Conservation (phyloP, 2,329 filamentous ascomycete species). For the Chrysoporthe cubensis region DNA sequence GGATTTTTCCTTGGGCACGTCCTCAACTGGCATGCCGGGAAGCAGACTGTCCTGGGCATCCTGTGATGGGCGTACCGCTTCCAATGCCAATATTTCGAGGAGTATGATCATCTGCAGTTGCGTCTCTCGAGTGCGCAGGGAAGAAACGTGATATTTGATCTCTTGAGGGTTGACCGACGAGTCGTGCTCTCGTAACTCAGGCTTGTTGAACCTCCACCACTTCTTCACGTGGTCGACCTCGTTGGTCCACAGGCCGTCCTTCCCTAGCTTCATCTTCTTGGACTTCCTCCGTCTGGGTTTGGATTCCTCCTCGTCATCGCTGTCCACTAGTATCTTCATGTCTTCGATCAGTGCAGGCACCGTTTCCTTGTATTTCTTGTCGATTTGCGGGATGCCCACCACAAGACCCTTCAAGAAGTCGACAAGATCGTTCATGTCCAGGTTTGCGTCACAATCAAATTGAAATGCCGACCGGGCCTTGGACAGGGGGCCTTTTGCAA, state of each 20-base stretch:
- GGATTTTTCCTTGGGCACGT: slow-evolving; percentile 36
- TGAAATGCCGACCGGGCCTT: slow-evolving; percentile 74
- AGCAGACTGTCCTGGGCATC: slow-evolving; percentile 51
- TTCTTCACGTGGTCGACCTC: slow-evolving; percentile 67
- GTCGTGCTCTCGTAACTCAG: slow-evolving; percentile 52
- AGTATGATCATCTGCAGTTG: slow-evolving; percentile 81
- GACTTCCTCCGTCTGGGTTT: slow-evolving; percentile 54
- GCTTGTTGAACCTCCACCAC: slow-evolving; percentile 71
- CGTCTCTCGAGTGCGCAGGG: slow-evolving; percentile 74
- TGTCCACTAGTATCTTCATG: slow-evolving; percentile 60
- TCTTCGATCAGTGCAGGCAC: slow-evolving; percentile 64
- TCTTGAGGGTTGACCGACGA: slow-evolving; percentile 52
- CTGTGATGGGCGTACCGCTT: slow-evolving; percentile 52
- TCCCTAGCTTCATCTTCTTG: slow-evolving; percentile 70
- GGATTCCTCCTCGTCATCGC: slow-evolving; percentile 52
- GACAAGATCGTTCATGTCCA: slow-evolving; percentile 66
- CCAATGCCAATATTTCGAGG: slow-evolving; percentile 75
- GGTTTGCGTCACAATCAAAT: slow-evolving; percentile 61
- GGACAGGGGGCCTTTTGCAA: slow-evolving; percentile 80
- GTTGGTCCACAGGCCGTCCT: slow-evolving; percentile 68
- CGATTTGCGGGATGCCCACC: slow-evolving; percentile 68
- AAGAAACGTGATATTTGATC: slow-evolving; percentile 65
- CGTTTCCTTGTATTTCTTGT: slow-evolving; percentile 79
- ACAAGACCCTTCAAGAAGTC: slow-evolving; percentile 71
- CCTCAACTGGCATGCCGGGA: slow-evolving; percentile 46